Evolutionary conservation across 2,329 filamentous ascomycete genomes (phyloP).

Genomic region (Daldinia sp.): DNA sequence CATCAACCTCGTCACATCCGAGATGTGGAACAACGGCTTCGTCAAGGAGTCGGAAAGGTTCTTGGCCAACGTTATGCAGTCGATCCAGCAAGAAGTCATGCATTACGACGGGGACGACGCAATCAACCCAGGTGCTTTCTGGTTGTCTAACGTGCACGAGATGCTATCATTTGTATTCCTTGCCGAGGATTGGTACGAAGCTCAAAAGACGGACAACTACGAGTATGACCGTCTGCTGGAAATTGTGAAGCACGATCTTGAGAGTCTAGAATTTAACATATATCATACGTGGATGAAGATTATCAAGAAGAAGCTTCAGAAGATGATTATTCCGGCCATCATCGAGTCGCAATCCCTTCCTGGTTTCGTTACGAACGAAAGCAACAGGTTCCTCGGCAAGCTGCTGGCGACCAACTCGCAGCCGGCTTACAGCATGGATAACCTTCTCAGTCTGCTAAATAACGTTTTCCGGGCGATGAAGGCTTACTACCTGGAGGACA

Average conservation of each 20-base stretch:
- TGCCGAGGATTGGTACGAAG: conserved; percentile 99
- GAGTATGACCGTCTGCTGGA: conserved; percentile 97
- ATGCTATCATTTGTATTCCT: conserved; percentile 99
- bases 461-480: conserved; percentile 99
- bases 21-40: conserved; percentile 99
- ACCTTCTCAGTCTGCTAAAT: conserved; percentile 93
- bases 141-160: conserved; percentile 98
- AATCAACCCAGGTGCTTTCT: conserved; percentile 97
- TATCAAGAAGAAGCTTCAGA: conserved; percentile 97
- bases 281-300: conserved; percentile 99
- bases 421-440: conserved; percentile 99
- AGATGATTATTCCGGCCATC: conserved; percentile 99
- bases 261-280: conserved; percentile 99
- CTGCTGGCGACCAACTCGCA: conserved; percentile 89
- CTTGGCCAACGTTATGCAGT: conserved; percentile 99
- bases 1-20: conserved; percentile 98
- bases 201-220: conserved; percentile 99
- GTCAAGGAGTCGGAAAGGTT: conserved; percentile 99
- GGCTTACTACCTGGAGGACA: conserved; percentile 95
- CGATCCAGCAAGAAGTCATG: conserved; percentile 99
- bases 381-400: conserved; percentile 97
- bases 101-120: conserved; percentile 97
- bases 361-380: conserved; percentile 98
- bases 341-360: conserved; percentile 98
- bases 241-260: conserved; percentile 98